Evolutionary conservation across 2,329 filamentous ascomycete species (phyloP).

Genomic region (Neopestalotiopsis rosae): DNA sequence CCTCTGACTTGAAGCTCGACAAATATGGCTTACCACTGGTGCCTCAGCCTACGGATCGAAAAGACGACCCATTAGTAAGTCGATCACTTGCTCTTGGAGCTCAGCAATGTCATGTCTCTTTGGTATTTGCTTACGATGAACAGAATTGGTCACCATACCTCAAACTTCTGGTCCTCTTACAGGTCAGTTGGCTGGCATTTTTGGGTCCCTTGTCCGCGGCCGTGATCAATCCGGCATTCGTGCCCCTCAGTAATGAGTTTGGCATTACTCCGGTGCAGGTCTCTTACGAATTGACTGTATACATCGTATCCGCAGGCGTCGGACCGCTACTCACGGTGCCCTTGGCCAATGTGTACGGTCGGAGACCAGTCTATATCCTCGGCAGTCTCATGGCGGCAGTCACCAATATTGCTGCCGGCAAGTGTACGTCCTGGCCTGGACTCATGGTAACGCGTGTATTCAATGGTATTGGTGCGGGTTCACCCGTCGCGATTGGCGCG

Average conservation of each 20-base stretch:
- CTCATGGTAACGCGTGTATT: constrained; percentile 27
- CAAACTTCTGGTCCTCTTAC: constrained; percentile 23
- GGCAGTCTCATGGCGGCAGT: constrained; percentile 36
- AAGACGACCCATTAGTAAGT: constrained; percentile 15
- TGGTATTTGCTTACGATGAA: background rate
- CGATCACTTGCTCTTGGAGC: background rate
- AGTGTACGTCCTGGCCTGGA: constrained; percentile 27
- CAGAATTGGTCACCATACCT: constrained; percentile 5
- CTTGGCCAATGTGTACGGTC: constrained; percentile 39
- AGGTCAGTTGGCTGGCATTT: constrained; percentile 37
- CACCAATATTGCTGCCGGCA: constrained; percentile 32
- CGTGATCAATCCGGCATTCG: constrained; percentile 38
- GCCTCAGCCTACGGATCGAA: constrained; percentile 7
- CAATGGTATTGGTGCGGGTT: constrained; percentile 25
- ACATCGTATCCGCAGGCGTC: constrained; percentile 39
- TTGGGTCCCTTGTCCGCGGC: constrained; percentile 35
- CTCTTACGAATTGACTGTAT: constrained; percentile 39
- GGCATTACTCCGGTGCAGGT: constrained; percentile 36
- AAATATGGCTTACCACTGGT: constrained; percentile 14
- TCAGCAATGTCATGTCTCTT: background rate
- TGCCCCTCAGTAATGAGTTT: constrained; percentile 35
- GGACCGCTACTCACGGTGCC: constrained; percentile 34
- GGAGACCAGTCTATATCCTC: constrained; percentile 37
- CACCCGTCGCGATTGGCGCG: constrained; percentile 25
- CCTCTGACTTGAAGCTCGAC: constrained; percentile 1